Percentiles rank a stretch among this genome's conserved stretches.
These are phyloP conservation scores for Simplicillium aogashimaense DNA, from an alignment of 2,329 filamentous ascomycete genomes.

Conservation along the genomic window DNA sequence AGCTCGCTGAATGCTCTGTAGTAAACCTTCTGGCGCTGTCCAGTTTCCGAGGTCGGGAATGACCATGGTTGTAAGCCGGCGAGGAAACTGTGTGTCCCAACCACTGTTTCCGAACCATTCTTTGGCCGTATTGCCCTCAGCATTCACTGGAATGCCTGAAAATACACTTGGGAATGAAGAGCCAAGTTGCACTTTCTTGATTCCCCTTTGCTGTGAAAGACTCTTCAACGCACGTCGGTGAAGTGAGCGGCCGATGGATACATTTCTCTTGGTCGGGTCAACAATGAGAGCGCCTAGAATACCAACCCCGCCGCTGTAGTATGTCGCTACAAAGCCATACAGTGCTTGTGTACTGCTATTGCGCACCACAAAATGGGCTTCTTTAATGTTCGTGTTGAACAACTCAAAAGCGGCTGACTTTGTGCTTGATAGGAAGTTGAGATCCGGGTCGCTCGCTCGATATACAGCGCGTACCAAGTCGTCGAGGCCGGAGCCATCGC, in stretches of 20 bases:
- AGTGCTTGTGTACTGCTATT: constrained; percentile 87
- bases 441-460: constrained; percentile 54
- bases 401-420: constrained; percentile 70
- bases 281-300: constrained; percentile 84
- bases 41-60: constrained; percentile 65
- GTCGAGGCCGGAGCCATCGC: constrained; percentile 65
- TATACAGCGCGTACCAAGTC: constrained; percentile 64
- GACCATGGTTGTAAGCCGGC: constrained; percentile 54
- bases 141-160: constrained; percentile 62
- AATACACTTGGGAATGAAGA: constrained; percentile 77
- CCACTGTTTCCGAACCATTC: constrained; percentile 87
- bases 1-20: constrained; percentile 61
- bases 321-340: constrained; percentile 88
- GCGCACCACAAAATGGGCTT: constrained; percentile 82
- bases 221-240: constrained; percentile 76
- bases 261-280: constrained; percentile 72
- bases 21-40: constrained; percentile 66
- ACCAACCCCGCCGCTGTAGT: constrained; percentile 62
- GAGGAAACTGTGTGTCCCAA: constrained; percentile 64
- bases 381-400: constrained; percentile 58
- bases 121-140: constrained; percentile 34
- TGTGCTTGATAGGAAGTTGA: constrained; percentile 60
- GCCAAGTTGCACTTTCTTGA: constrained; percentile 76
- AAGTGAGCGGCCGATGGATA: constrained; percentile 83
- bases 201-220: constrained; percentile 56